These are phyloP conservation scores for Boletus fagicola DNA, from an alignment of 768 basidiomycete genomes.

Conservation along the genomic window DNA sequence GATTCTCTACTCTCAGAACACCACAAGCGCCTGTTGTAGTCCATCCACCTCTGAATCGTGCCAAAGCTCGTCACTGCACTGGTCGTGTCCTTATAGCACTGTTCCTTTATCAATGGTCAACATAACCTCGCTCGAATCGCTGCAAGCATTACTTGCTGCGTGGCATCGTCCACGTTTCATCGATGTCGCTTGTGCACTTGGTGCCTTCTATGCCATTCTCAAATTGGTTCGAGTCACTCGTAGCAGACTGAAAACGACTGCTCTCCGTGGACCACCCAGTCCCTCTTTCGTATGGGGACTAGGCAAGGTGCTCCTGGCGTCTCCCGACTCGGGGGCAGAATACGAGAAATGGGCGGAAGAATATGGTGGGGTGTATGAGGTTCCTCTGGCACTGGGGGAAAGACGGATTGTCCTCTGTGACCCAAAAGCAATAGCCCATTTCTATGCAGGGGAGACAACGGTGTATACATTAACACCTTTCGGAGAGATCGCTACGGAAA, in stretches of 20 bases:
- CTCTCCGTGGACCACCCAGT: slow-evolving; percentile 21
- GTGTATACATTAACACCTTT: slow-evolving; percentile 28
- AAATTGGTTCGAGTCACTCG: slow-evolving; percentile 2
- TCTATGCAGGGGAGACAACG: slow-evolving; percentile 49
- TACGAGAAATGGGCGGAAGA: slow-evolving; percentile 47
- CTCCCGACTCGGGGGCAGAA: slow-evolving; percentile 31
- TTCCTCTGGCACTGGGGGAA: slow-evolving; percentile 39
- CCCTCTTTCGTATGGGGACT: slow-evolving; percentile 19
- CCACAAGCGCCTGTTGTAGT: not conserved
- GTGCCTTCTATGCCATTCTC: slow-evolving; percentile 7
- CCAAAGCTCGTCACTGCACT: not conserved
- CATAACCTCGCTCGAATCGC: not conserved
- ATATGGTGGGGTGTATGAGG: slow-evolving; percentile 46
- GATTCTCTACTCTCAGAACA: not conserved
- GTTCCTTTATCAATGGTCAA: not conserved
- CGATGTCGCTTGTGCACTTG: slow-evolving; percentile 2
- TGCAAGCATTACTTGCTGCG: not conserved
- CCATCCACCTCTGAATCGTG: no score
- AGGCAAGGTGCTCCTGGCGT: not conserved
- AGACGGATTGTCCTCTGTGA: slow-evolving; percentile 41
- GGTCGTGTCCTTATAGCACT: not conserved
- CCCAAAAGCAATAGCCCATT: slow-evolving; percentile 50
- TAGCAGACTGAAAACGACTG: slow-evolving; percentile 15
- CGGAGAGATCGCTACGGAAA: slow-evolving; percentile 20
- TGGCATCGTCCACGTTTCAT: not conserved